Conservation (phyloP, 192 early-diverging fungal genomes). For the Podila clonocystis region DNA sequence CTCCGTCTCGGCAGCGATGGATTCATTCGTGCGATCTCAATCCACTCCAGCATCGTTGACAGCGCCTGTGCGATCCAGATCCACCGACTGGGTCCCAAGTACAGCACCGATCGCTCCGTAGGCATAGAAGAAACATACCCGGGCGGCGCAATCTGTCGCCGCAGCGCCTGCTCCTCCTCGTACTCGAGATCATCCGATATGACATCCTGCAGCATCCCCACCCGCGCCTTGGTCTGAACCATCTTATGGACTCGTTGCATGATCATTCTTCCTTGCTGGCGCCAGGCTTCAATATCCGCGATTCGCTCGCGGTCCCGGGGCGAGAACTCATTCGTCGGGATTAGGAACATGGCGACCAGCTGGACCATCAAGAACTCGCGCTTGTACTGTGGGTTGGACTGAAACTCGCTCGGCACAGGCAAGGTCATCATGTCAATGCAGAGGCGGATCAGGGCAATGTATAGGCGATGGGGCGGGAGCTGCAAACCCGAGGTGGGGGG, state of each 20-base stretch:
- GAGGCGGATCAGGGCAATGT: conserved; percentile 33
- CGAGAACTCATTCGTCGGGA: conserved; percentile 43
- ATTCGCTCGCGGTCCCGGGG: conserved; percentile 16
- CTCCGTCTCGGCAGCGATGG: conserved; percentile 12
- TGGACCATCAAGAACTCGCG: conserved; percentile 22
- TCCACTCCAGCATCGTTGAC: conserved; percentile 16
- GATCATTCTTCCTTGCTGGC: conserved; percentile 26
- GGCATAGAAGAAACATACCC: conserved; percentile 17
- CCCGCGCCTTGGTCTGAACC: conserved; percentile 13
- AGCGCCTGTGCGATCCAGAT: conserved; percentile 37
- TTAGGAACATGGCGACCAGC: conserved; percentile 27
- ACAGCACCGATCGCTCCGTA: conserved; percentile 13
- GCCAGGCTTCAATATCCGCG: conserved; percentile 16
- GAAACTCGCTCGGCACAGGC: conserved; percentile 19
- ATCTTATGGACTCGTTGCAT: conserved; percentile 24
- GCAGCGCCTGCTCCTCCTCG: neutral
- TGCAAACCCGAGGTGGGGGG: conserved; percentile 34
- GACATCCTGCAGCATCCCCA: neutral
- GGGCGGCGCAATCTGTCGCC: neutral
- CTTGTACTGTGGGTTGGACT: conserved; percentile 13
- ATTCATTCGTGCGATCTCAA: conserved; percentile 26
- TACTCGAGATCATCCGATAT: neutral
- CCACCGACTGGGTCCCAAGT: conserved; percentile 27
- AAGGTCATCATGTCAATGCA: conserved; percentile 46
- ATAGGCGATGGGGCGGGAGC: conserved; percentile 38